Base-by-base conservation (phyloP, 345 rosid species). In the Anacardium occidentale region DNA sequence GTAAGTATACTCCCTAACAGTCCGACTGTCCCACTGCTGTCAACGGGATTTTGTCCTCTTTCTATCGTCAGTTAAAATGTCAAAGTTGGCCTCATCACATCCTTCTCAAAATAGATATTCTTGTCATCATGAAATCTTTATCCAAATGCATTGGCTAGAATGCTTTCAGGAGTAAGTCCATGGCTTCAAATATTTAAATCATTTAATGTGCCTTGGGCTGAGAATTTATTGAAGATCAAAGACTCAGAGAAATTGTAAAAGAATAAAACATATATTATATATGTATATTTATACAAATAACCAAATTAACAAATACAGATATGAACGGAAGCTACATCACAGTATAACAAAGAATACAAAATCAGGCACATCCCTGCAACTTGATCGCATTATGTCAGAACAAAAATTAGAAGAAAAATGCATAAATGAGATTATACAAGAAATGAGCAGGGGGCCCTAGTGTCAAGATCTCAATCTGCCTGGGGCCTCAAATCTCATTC, bases 301-400 rank as follows among this genome's bases (percentile, higher is more conserved):
- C 64, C 58, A 15, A 32, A 52, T 32, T 53, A 64, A 44, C 32
- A 52, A 51, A 64, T 57, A 21, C 40, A 60, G 20, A 69, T 47
- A 73, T 42, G 50, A 67, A 51, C 32, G 15, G 62, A 68, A 24
- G 29, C 37, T 57, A 66, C 7, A 45, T 61, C 40, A 61, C 59
- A 42, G 26, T 66, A 75, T 54, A 24, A 24, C 8, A 64, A 50
- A 70, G 66, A 66, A 71, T 74, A 67, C 62, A 75, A 44, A 69
- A 57, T 26, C 54, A 57, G 45, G 32, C 24, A 37, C 42, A 65
- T 57, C 24, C 68, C 42, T 54, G 45, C 29, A 72, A 7, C 20
- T 59, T 52, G 57, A 74, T 72, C 75, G 51, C 52, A 50, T 78
- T 57, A 63, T 69, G 47, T 60, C 24, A 79, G 24, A 76, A 58